These are phyloP conservation scores for Capsaspora owczarzaki DNA, from an alignment of 78 protist species.

Conservation along the genomic window DNA sequence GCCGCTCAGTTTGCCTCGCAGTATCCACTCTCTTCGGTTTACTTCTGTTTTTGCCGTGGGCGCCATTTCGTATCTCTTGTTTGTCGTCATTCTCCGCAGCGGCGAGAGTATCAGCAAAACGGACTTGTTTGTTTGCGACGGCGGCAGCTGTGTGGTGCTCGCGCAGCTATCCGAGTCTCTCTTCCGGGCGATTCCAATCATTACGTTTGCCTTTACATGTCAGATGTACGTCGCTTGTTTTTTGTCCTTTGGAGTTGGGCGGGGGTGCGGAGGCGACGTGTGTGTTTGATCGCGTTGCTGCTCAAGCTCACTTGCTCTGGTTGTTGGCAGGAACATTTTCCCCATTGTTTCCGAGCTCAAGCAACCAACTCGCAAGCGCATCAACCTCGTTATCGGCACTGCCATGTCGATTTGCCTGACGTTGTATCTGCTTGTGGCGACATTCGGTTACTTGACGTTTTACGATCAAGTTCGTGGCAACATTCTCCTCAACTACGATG, in stretches of 20 bases:
- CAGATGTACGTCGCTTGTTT: too few species aligned
- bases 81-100: neutral
- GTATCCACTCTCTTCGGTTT: neutral
- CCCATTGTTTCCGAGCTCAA: neutral
- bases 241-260: too few species aligned
- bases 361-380: conserved; percentile 2
- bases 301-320: too few species aligned
- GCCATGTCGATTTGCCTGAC: neutral
- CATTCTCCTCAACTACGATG: conserved; percentile 8
- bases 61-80: neutral
- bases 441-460: conserved; percentile 13
- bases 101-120: neutral
- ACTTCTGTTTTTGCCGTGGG: neutral
- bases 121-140: neutral
- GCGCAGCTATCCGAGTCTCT: neutral
- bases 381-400: neutral
- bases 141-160: neutral
- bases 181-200: conserved; percentile 14
- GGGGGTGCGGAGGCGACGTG: too few species aligned
- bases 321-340: too few species aligned
- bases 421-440: neutral
- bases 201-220: conserved; percentile 18
- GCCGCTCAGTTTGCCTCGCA: neutral
- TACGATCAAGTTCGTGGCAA: neutral
- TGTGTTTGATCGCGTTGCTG: too few species aligned